Base-by-base conservation (phyloP, 805 yeast species). In the Myxozyma udenii region DNA sequence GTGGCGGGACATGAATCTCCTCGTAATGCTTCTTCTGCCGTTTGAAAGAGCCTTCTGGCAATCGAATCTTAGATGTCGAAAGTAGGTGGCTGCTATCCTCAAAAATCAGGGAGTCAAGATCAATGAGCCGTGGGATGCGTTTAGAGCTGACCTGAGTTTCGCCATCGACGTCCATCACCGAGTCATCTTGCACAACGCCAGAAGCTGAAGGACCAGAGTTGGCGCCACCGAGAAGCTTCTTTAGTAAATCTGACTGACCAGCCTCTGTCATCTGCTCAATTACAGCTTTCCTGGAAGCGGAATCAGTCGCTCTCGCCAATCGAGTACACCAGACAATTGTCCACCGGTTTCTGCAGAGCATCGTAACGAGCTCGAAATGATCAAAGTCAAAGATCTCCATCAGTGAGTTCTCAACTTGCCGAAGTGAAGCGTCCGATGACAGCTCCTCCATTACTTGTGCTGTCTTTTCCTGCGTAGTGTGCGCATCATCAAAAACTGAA, bases 1-100 rank as follows among this genome's bases (percentile, higher is more conserved):
- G 96, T 0, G 96, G 83, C 0, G 98, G 98, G n/a, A 93, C 80
- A 56, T 83, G 89, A 33, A 90, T 86, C 61, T 88, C 95, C 64
- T 91, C 98, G 69, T 91, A 91, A 3, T 78, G 70, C 52, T 79
- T 81, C 57, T 82, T 82, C 11, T 80, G 78, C 53, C 85, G 79
- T 62, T 86, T 88, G 65, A 80, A 85, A 0, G 98, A 85, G 2
- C 95, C 95, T 51, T 77, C 77, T 0, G 98, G 98, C 2, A 93
- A 76, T 47, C 77, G 76, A 21, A 93, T 80, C 53, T 81, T 84
- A 0, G 84, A 70, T 0, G 78, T 74, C 1, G 89, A 77, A 78
- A 84, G 75, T 9, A 85, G 70, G 59, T 79, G 85, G 0, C 85
- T 72, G 0, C 93, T 91, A 64, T 86, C 84, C 32, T 84, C 88